A percentile compares a stretch with the other conserved stretches of the same genome.
Evolutionary conservation across 352 stramenopile genomes (phyloP).

Genomic region (Plasmopara viticola): DNA sequence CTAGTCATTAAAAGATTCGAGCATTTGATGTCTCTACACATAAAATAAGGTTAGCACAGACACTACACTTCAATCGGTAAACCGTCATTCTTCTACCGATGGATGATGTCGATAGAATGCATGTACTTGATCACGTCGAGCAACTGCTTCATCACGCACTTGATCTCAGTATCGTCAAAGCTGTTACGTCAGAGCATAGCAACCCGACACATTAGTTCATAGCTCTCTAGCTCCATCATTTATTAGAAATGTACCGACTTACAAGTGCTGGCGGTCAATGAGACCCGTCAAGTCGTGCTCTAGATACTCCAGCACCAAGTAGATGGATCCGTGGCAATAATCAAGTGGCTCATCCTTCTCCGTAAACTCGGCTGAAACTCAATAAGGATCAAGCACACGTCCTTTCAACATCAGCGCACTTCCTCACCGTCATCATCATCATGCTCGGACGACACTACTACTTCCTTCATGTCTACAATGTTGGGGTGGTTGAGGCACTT

Average conservation of each 20-base stretch:
- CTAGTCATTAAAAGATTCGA: constrained; percentile 80
- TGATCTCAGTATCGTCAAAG: constrained; percentile 82
- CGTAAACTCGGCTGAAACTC: constrained; percentile 55
- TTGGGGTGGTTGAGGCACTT: constrained; percentile 94
- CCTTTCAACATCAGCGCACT: not conserved
- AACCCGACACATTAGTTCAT: not conserved
- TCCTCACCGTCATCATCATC: constrained; percentile 70
- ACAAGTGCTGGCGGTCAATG: constrained; percentile 82
- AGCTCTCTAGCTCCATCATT: no score
- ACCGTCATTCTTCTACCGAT: constrained; percentile 36
- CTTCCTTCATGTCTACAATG: constrained; percentile 94
- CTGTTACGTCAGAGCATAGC: constrained; percentile 19
- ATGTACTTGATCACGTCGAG: constrained; percentile 85
- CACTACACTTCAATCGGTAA: not conserved
- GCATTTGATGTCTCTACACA: constrained; percentile 88
- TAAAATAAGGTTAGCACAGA: not conserved
- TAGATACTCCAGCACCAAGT: constrained; percentile 85
- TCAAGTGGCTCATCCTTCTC: constrained; percentile 80
- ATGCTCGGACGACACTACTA: constrained; percentile 88
- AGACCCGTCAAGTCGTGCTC: constrained; percentile 85
- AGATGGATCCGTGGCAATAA: constrained; percentile 84
- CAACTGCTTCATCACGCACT: constrained; percentile 83
- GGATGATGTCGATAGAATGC: constrained; percentile 84
- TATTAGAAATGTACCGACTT: constrained; percentile 9
- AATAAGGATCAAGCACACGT: not conserved